These are phyloP conservation scores for Botrytis paeoniae DNA, from an alignment of 2,329 filamentous ascomycete species.

Conservation along the genomic window DNA sequence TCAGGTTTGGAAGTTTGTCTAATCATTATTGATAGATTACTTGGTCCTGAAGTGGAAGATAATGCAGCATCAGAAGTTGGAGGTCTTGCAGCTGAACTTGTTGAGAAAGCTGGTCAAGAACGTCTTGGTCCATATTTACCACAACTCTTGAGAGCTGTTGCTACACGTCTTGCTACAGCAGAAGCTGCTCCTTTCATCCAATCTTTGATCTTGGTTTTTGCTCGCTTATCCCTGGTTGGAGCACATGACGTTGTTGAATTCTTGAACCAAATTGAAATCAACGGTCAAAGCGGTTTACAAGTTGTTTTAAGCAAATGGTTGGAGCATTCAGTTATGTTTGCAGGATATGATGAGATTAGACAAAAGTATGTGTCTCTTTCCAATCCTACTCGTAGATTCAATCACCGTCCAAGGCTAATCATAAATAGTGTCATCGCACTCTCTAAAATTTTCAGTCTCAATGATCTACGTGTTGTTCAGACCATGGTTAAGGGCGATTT, in stretches of 20 bases:
- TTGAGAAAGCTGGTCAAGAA: constrained; percentile 92
- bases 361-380: constrained; percentile 69
- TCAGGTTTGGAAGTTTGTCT: constrained; percentile 85
- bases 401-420: constrained; percentile 36
- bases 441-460: constrained; percentile 83
- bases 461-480: constrained; percentile 74
- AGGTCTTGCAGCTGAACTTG: constrained; percentile 86
- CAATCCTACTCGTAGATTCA: not conserved
- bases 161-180: constrained; percentile 76
- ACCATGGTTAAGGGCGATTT: constrained; percentile 90
- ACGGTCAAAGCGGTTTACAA: constrained; percentile 75
- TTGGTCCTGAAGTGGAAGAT: constrained; percentile 82
- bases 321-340: constrained; percentile 94
- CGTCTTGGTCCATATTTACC: constrained; percentile 85
- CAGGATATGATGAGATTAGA: constrained; percentile 95
- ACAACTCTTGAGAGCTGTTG: constrained; percentile 85
- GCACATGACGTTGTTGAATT: constrained; percentile 91
- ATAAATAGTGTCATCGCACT: constrained; percentile 75
- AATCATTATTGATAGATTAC: constrained; percentile 85
- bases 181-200: constrained; percentile 89
- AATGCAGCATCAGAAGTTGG: constrained; percentile 95
- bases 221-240: constrained; percentile 78
- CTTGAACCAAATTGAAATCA: constrained; percentile 77
- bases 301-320: constrained; percentile 94
- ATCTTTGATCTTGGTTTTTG: constrained; percentile 92